Percentiles rank a stretch among this genome's conserved stretches.
These are phyloP conservation scores for Amoeboaphelidium protococcarum DNA, from an alignment of 371 early-diverging fungal species.

Conservation along the genomic window DNA sequence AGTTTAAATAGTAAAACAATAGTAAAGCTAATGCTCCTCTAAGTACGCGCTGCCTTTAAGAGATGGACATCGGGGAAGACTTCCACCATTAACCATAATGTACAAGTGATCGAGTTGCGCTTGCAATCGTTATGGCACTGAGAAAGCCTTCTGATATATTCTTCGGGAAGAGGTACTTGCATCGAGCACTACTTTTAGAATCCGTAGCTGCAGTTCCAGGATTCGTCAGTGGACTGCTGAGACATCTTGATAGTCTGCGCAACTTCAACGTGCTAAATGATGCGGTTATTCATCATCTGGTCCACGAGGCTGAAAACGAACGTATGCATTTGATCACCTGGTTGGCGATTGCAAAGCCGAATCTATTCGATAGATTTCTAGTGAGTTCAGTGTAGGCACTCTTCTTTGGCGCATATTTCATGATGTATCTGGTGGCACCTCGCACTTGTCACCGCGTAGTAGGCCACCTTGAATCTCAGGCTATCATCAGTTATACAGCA, in stretches of 20 bases:
- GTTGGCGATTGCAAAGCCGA: conserved; percentile 8
- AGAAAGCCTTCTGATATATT: conserved; percentile 5
- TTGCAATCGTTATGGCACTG: neutral
- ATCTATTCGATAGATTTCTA: conserved; percentile 5
- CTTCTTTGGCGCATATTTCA: conserved; percentile 10
- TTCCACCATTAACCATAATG: neutral
- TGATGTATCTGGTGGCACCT: conserved; percentile 8
- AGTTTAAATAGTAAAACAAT: neutral
- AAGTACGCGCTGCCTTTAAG: neutral
- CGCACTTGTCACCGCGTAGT: conserved; percentile 10
- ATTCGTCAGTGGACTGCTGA: conserved; percentile 9
- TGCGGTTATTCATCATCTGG: conserved; percentile 5
- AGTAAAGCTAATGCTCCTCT: neutral
- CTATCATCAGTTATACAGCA: conserved; percentile 9
- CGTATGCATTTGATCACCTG: conserved; percentile 12
- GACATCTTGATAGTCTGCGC: conserved; percentile 8
- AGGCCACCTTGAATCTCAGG: conserved; percentile 14
- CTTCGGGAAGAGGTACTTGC: conserved; percentile 9
- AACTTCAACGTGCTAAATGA: conserved; percentile 6
- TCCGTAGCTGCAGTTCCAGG: conserved; percentile 14
- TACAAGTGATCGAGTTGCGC: neutral
- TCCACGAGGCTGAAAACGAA: conserved; percentile 14
- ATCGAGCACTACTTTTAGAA: conserved; percentile 10
- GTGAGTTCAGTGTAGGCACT: conserved; percentile 6
- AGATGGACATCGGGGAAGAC: neutral